Evolutionary conservation across 2,329 filamentous ascomycete species (phyloP).

Genomic region (Aureobasidium melanogenum): DNA sequence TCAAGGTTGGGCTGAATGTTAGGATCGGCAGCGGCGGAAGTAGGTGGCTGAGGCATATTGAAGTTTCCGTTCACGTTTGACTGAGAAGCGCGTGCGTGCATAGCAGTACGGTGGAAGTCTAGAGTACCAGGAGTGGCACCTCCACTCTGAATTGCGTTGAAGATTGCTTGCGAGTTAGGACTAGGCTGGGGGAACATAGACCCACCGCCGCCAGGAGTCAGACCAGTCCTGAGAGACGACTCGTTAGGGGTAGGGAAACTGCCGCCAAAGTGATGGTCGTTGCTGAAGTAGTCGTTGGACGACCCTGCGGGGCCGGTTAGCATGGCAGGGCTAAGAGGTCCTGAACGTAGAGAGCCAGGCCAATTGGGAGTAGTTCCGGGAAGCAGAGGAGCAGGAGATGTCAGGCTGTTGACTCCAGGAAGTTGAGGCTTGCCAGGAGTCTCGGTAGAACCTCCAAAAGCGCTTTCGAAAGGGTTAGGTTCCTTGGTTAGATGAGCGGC

Average conservation of each 20-base stretch:
- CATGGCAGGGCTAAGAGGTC: slow-evolving; percentile 94
- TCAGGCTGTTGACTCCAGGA: slow-evolving; percentile 81
- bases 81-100: slow-evolving; percentile 62
- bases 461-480: slow-evolving; percentile 95
- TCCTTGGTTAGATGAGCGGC: slow-evolving; percentile 59
- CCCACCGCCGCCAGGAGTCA: slow-evolving; percentile 89
- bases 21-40: slow-evolving; percentile 34
- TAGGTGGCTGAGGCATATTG: slow-evolving; percentile 30
- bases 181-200: slow-evolving; percentile 95
- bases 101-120: slow-evolving; percentile 88
- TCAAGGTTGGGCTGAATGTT: slow-evolving; percentile 26
- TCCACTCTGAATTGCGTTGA: slow-evolving; percentile 68
- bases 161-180: slow-evolving; percentile 75
- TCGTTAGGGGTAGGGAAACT: slow-evolving; percentile 95
- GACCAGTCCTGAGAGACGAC: slow-evolving; percentile 79
- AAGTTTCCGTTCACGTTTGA: slow-evolving; percentile 29
- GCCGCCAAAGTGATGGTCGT: slow-evolving; percentile 69
- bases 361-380: slow-evolving; percentile 70
- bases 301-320: slow-evolving; percentile 65
- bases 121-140: slow-evolving; percentile 82
- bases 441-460: slow-evolving; percentile 66
- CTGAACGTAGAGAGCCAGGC: slow-evolving; percentile 80
- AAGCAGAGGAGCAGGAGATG: slow-evolving; percentile 76
- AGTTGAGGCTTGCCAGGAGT: slow-evolving; percentile 74
- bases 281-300: slow-evolving; percentile 69